Base-by-base conservation (phyloP, 2,329 filamentous ascomycete species). In the Sclerotinia nivalis region DNA sequence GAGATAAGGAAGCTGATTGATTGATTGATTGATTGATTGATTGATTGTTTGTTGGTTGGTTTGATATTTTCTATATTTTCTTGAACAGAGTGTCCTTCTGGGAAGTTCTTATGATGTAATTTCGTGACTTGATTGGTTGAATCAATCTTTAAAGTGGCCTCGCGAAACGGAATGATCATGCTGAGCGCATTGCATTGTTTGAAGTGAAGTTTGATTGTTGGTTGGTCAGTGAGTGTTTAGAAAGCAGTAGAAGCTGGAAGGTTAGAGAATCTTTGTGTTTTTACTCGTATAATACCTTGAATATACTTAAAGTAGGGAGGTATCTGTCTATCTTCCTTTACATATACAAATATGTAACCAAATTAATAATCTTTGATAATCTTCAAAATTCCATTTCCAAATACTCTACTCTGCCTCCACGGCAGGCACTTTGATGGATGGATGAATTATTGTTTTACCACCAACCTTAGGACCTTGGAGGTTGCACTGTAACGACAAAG, bases 21-120 rank as follows among this genome's bases (percentile, higher is more conserved):
- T 43, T 43, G 13, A 28, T 31, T 31, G 22, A n/a, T n/a, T n/a
- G n/a, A n/a, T n/a, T 31, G 6, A 43, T 43, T 10, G 13, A 43
- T 43, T 43, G 13, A 54, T 28, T 54, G n/a, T 40, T 40, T 40
- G 13, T 12, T 13, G 13, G 37, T 10, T 13, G 9, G 12, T 52
- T 52, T 28, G 31, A 31, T 54, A 54, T 54, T 54, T 18, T 18
- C 25, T 43, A 15, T 43, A 43, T 43, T 43, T 43, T 43, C 40
- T 31, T 47, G 58, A 61, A 61, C 58, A 61, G 40, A 61, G 58
- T 61, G 58, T 61, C 58, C 58, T 61, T 61, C 25, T 25, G 28
- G 20, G 40, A 6, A 61, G 28, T 15, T 47, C 10, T 31, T 28
- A 12, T 60, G 12, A 60, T 54, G 50, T 22, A 34, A 47, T 25